Conservation (phyloP, 768 basidiomycete species). For the Calocera viscosa region DNA sequence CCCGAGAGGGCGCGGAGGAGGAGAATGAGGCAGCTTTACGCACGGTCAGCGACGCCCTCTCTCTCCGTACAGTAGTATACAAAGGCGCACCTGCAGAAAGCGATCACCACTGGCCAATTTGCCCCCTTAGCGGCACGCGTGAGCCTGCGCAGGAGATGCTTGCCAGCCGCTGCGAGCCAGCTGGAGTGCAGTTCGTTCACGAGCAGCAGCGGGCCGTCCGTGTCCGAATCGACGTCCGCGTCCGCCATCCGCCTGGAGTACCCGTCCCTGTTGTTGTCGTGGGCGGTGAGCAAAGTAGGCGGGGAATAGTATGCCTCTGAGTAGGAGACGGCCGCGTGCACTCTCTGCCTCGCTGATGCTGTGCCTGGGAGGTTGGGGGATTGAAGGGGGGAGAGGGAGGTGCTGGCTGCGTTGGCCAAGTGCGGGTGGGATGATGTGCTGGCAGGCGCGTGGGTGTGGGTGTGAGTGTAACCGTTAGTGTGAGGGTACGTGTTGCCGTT, state of each 20-base stretch:
- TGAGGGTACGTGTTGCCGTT: too few species aligned
- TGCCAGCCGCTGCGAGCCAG: neutral
- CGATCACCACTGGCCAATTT: neutral
- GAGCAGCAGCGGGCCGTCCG: neutral
- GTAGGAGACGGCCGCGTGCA: neutral
- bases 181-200: neutral
- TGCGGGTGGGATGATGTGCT: neutral
- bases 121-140: neutral
- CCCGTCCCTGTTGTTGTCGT: neutral
- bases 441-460: neutral
- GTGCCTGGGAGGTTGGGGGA: neutral
- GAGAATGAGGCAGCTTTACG: neutral
- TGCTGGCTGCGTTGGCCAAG: neutral
- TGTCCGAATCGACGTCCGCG: too few species aligned
- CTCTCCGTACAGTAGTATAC: neutral
- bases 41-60: neutral
- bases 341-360: neutral
- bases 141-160: neutral
- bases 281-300: neutral
- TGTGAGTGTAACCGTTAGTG: too few species aligned
- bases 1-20: neutral
- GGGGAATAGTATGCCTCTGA: neutral
- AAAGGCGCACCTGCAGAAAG: neutral
- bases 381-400: conserved; percentile 1
- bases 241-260: neutral